Base-by-base conservation (phyloP, 441 rosid species). In the Corymbia calophylla region DNA sequence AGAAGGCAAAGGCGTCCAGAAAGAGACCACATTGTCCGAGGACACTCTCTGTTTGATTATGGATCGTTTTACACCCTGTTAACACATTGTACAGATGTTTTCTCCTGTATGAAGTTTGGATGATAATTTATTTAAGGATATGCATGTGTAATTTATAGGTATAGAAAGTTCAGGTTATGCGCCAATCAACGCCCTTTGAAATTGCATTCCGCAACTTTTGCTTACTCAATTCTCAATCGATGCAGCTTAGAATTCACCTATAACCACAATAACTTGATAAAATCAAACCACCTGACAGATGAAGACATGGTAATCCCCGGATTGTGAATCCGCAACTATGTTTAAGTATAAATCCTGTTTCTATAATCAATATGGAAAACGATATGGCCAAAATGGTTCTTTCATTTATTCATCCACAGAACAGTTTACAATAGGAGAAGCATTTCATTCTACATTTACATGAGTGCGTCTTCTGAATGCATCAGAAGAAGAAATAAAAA, bases 11-110 rank as follows among this genome's bases (percentile, higher is more conserved):
- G 66, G 47, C 14, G 53, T 54, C 44, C 77, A 84, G 14, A 18
- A 8, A 47, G 87, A 84, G 64, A 9, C 58, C 5, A 27, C 89
- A 5, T 35, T 81, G 53, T 80, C 87, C 19, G 87, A 88, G 56
- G 86, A 53, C 23, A 82, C 90, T 0, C 73, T 88, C 47, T 56
- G 44, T 51, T 58, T 88, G 55, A 53, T 88, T 17, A 81, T 82
- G 90, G 90, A 88, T 81, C 89, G 89, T 17, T 88, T 88, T 49
- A 64, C 89, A 17, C 39, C 87, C 2, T 82, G 86, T 47, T 88
- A 68, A 88, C 51, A 14, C 44, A 62, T 56, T 77, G 51, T 44
- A 12, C 53, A 77, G 53, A 13, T 77, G 84, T 7, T 23, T 44
- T 44, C 51, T 44, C 1, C n/a, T 13, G 53, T 77, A 13, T 23